Evolutionary conservation across 352 stramenopile genomes (phyloP), one percentile per base, ranked within the genome.

Genomic region (Aphanomyces euteiches): DNA sequence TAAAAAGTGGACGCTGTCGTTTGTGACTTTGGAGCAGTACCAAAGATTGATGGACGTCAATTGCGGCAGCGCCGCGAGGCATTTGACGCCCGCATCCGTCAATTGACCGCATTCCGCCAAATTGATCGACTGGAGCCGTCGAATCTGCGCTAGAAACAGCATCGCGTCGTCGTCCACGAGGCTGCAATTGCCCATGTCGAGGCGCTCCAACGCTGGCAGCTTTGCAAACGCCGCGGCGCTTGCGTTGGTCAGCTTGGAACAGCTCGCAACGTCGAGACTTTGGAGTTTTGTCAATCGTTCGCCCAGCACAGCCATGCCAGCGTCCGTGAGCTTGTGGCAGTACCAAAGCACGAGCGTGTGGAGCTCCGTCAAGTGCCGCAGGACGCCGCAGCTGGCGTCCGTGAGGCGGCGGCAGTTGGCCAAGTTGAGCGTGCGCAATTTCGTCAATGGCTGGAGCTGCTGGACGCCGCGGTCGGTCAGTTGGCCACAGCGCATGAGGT

Each of bases 151-250:
- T 34, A 91, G 59, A 17, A 68, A 79, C 7, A 61, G 13, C 77
- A 95, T 81, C 0, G 84, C 87, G 19, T 75, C 72, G 39, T 92
- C 81, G 1, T 84, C 86, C 15, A 96, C 77, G 40, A 89, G 78
- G 7, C 78, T 81, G 65, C 86, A 95, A 72, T 95, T 93, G 15
- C 89, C 87, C 4, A 96, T 72, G 73, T 96, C 89, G 0, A 96
- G 67, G 2, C 82, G 87, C 12, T 69, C 73, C 3, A 96, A 74
- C 15, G 75, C 63, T 19, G 80, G 78, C 75, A 90, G 84, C 36
- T 60, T 48, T 21, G 79, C 67, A 48, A 95, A 84, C 4, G 83
- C 75, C 8, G 72, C 47, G 4, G 95, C 75, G 36, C 77, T 72
- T 1, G 39, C 58, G 72, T 92, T 82, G 10, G 84, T 90, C 56